Conservation (phyloP, 805 yeast species). For the Spathaspora girioi region DNA sequence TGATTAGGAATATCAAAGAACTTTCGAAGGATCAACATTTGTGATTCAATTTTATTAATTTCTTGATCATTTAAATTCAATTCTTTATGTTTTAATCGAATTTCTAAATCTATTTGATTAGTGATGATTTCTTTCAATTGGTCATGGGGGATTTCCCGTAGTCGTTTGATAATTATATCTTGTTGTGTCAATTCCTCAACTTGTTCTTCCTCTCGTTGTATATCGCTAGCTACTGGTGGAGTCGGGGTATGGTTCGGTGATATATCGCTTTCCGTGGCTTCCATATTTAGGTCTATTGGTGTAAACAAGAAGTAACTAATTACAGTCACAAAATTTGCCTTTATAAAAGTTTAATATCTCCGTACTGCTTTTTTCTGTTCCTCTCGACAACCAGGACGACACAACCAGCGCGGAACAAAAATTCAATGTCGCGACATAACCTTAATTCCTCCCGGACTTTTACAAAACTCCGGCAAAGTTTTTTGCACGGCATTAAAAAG, state of each 20-base stretch:
- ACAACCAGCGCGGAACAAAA: no score
- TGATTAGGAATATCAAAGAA: conserved; percentile 40
- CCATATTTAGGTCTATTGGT: background rate
- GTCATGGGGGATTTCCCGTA: conserved; percentile 19
- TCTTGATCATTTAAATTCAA: conserved; percentile 48
- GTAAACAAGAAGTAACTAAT: background rate
- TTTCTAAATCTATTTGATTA: conserved; percentile 56
- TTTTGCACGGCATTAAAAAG: no score
- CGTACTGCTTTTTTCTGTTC: no score
- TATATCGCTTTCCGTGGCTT: background rate
- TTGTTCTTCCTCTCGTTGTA: background rate
- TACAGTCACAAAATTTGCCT: background rate
- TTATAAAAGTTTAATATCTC: no score
- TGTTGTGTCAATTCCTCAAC: background rate
- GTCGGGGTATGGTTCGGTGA: background rate
- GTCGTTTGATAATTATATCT: conserved; percentile 8
- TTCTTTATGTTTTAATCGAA: conserved; percentile 58
- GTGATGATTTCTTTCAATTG: conserved; percentile 31
- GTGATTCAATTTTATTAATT: conserved; percentile 54
- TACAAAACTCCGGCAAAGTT: no score
- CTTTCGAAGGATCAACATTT: conserved; percentile 49
- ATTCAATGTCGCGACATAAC: no score
- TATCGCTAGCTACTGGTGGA: background rate
- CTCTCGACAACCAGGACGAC: no score
- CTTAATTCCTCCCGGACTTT: no score